These are phyloP conservation scores for Brassica hybrid DNA, from an alignment of 441 rosid species.

Conservation along the genomic window DNA sequence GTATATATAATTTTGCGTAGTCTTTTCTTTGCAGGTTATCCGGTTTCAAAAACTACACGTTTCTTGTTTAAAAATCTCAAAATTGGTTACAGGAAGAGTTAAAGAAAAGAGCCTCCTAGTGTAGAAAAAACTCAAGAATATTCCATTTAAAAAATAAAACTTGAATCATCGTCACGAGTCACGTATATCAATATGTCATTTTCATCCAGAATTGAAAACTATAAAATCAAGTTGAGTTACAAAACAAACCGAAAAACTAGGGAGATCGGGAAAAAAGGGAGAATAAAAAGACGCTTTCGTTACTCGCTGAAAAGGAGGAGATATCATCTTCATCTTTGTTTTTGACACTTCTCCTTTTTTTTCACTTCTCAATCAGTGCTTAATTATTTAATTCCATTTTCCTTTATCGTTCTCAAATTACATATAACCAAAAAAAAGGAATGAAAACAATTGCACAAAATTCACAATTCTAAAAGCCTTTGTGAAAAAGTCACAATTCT, in stretches of 20 bases:
- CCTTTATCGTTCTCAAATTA: neutral
- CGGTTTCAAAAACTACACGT: neutral
- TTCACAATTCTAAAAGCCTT: neutral
- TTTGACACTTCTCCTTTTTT: constrained; percentile 32
- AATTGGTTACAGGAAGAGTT: neutral
- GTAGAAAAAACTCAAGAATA: constrained; percentile 8
- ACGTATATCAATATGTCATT: constrained; percentile 29
- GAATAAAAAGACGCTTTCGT: constrained; percentile 4
- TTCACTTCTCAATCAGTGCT: constrained; percentile 31
- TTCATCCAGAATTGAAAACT: constrained; percentile 19
- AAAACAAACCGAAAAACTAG: constrained; percentile 32
- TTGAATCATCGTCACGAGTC: constrained; percentile 8
- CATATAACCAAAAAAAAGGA: neutral
- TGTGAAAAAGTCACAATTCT: neutral
- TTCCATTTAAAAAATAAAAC: constrained; percentile 20
- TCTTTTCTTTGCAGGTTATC: neutral
- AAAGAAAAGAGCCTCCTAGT: neutral
- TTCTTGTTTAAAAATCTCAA: neutral
- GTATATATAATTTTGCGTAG: neutral
- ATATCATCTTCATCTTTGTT: constrained; percentile 33
- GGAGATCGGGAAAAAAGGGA: constrained; percentile 12
- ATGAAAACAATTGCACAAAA: neutral
- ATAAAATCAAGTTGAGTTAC: constrained; percentile 22
- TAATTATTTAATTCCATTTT: constrained; percentile 25
- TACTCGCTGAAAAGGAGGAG: constrained; percentile 35